Percentiles rank a stretch among this genome's conserved stretches.
Conservation (phyloP, 805 yeast genomes). For the Tetrapisispora nanseiensis region DNA sequence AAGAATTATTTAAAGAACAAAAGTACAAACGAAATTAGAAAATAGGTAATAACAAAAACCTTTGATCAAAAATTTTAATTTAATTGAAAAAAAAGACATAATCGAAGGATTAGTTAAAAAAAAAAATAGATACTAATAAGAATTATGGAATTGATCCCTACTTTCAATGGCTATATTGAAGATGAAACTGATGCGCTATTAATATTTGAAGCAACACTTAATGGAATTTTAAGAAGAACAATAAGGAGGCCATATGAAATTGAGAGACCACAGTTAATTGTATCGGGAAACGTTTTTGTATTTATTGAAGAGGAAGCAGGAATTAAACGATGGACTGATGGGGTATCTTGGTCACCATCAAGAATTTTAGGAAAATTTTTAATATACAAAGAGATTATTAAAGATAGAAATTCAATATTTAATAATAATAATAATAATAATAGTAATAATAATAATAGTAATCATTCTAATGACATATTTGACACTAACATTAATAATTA, state of each 20-base stretch:
- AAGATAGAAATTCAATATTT: neutral
- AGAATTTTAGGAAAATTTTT: constrained; percentile 77
- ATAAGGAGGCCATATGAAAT: constrained; percentile 72
- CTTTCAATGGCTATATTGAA: constrained; percentile 65
- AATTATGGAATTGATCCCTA: constrained; percentile 35
- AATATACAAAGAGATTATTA: constrained; percentile 56
- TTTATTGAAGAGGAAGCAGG: constrained; percentile 74
- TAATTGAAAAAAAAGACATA: neutral
- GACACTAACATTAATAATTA: neutral
- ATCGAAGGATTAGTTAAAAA: no score
- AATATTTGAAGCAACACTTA: constrained; percentile 64
- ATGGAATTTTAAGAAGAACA: constrained; percentile 48
- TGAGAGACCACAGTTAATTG: constrained; percentile 56
- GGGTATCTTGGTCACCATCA: constrained; percentile 85
- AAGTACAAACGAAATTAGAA: no score
- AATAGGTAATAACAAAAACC: no score
- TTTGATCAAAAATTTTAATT: no score
- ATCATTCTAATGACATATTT: no score
- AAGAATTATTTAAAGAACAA: no score
- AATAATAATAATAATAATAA: neutral
- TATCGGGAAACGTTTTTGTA: constrained; percentile 72
- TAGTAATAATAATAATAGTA: neutral
- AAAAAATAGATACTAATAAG: neutral
- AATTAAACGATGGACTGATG: constrained; percentile 92
- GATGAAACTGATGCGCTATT: constrained; percentile 75